Evolutionary conservation across 495 filamentous ascomycete species (phyloP).

Genomic region (Lepidopterella palustris): DNA sequence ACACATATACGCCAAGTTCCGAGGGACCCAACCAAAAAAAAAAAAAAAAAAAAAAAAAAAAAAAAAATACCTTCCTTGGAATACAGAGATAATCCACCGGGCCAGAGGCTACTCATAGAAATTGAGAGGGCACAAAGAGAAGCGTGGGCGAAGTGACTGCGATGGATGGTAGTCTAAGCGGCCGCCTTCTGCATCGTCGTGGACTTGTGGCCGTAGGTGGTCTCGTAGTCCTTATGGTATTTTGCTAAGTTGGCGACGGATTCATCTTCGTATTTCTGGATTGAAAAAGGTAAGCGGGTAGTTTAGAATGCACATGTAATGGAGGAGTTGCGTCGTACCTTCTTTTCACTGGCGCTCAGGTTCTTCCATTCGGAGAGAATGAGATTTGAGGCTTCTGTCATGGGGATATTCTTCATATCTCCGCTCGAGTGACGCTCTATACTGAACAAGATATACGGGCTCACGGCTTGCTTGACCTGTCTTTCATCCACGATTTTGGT

Average conservation of each 20-base stretch:
- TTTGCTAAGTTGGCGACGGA: background rate
- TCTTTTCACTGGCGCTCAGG: constrained; percentile 46
- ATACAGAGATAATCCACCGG: background rate
- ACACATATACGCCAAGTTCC: background rate
- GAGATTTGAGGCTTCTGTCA: constrained; percentile 30
- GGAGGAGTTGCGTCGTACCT: constrained; percentile 39
- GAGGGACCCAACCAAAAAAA: background rate
- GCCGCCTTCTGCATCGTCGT: background rate
- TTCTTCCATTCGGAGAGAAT: constrained; percentile 53
- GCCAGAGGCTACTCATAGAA: too few species aligned
- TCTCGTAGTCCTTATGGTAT: constrained; percentile 1
- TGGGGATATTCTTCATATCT: constrained; percentile 40
- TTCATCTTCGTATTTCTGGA: constrained; percentile 10
- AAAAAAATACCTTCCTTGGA: background rate
- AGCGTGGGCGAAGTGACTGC: too few species aligned
- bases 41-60: too few species aligned
- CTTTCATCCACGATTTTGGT: constrained; percentile 51
- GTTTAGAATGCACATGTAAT: background rate
- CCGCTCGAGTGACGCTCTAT: constrained; percentile 42
- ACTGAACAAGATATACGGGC: constrained; percentile 43
- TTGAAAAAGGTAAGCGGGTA: background rate
- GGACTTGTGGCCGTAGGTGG: background rate
- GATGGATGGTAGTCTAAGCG: too few species aligned
- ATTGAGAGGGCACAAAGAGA: background rate
- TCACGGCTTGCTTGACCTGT: constrained; percentile 43